phyloP scores from a whole-genome alignment of 2,329 filamentous ascomycete species.

The Boeremia exigua region DNA sequence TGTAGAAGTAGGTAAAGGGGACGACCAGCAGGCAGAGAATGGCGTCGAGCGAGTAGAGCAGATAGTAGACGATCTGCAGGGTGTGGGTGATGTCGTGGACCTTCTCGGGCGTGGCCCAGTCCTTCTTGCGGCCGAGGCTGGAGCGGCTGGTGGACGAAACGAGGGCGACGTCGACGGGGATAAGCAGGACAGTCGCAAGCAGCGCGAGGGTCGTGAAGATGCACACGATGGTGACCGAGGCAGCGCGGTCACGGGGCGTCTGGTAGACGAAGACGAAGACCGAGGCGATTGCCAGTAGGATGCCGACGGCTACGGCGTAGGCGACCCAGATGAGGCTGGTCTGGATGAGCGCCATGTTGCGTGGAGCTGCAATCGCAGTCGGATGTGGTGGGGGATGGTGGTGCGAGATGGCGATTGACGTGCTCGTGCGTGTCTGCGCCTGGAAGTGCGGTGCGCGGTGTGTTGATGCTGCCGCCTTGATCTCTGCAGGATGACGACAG shows the following conservation, averaged over 20 bases:
- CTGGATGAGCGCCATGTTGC: slow-evolving; percentile 73
- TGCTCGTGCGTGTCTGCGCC: no score
- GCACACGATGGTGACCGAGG: slow-evolving; percentile 80
- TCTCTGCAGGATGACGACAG: slow-evolving; percentile 7
- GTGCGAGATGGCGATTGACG: no score
- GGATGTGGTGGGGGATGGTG: neutral
- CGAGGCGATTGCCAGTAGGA: slow-evolving; percentile 77
- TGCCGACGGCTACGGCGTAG: slow-evolving; percentile 80
- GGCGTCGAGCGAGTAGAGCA: slow-evolving; percentile 89
- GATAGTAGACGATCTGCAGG: slow-evolving; percentile 89
- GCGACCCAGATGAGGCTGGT: slow-evolving; percentile 93
- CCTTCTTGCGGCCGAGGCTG: slow-evolving; percentile 81
- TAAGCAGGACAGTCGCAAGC: slow-evolving; percentile 87
- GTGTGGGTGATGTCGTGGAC: slow-evolving; percentile 80
- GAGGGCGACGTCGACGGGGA: slow-evolving; percentile 94
- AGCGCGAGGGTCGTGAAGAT: slow-evolving; percentile 86
- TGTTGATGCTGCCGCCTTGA: neutral
- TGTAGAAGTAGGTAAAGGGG: slow-evolving; percentile 97
- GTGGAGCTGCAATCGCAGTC: neutral
- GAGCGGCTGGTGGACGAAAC: slow-evolving; percentile 85
- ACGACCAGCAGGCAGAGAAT: slow-evolving; percentile 87
- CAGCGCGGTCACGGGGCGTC: slow-evolving; percentile 82
- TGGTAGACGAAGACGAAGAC: slow-evolving; percentile 94
- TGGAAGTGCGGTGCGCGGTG: no score
- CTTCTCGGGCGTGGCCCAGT: slow-evolving; percentile 87